Percentiles rank a stretch among this genome's conserved stretches.
phyloP scores from a whole-genome alignment of 169 alveolate species.

The Eimeria praecox region DNA sequence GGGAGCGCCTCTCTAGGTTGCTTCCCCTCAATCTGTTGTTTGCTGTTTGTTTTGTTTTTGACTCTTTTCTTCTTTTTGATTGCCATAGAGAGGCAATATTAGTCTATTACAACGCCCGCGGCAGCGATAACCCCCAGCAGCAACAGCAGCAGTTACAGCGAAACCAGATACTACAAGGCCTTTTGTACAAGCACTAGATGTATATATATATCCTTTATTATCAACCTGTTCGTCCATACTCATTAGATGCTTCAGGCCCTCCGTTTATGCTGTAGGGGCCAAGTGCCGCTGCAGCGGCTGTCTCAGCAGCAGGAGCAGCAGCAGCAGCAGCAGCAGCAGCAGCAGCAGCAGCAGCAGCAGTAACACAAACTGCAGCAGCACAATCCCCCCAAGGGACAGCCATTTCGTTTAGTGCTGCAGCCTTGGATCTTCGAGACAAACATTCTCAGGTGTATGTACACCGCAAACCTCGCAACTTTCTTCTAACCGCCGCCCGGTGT shows the following conservation, averaged over 20 bases:
- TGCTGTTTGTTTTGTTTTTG: conserved; percentile 21
- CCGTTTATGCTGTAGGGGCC: not conserved
- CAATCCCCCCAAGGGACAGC: too few species aligned
- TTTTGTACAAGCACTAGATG: not conserved
- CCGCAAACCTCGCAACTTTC: not conserved
- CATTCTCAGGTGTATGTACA: not conserved
- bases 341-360: not conserved
- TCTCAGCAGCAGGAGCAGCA: conserved; percentile 3
- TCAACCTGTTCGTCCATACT: not conserved
- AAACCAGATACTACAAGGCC: not conserved
- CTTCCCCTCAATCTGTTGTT: not conserved
- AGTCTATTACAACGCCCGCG: not conserved
- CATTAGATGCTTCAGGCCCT: not conserved
- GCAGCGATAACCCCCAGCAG: not conserved
- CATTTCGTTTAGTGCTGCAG: too few species aligned
- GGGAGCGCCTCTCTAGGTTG: not conserved
- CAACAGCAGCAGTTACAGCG: not conserved
- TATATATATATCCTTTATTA: not conserved
- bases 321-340: not conserved
- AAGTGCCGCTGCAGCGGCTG: not conserved
- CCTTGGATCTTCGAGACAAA: not conserved
- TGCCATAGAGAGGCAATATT: not conserved
- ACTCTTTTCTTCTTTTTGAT: not conserved
- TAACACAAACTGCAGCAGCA: too few species aligned
- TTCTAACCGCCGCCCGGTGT: not conserved